Evolutionary conservation across 2,329 filamentous ascomycete genomes (phyloP).

Genomic region (Scedosporium apiospermum): DNA sequence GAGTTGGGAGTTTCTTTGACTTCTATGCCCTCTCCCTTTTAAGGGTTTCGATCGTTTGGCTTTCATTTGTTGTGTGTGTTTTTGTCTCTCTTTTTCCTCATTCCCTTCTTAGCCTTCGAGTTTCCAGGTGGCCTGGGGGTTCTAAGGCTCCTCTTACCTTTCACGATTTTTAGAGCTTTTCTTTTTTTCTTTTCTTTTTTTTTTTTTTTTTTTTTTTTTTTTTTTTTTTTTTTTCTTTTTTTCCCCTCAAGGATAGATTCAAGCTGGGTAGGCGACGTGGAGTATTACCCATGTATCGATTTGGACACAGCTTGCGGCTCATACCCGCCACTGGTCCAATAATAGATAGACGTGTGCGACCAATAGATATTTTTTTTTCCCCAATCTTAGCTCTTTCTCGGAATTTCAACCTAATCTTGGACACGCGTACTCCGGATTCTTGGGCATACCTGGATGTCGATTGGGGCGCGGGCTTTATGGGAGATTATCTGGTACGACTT

Average conservation of each 20-base stretch:
- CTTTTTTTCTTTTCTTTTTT: not conserved
- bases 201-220: not conserved
- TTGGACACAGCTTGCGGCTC: too few relatives aligned
- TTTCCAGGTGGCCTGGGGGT: too few relatives aligned
- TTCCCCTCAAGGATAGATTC: too few relatives aligned
- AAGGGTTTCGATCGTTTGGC: slow-evolving; percentile 2
- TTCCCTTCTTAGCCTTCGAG: not conserved
- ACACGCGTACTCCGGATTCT: not conserved
- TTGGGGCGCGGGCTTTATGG: too few relatives aligned
- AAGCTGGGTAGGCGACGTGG: too few relatives aligned
- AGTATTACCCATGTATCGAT: too few relatives aligned
- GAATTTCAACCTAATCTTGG: slow-evolving; percentile 1
- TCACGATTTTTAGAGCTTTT: not conserved
- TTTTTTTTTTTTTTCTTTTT: not conserved
- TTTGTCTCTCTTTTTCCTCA: not conserved
- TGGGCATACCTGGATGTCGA: slow-evolving; percentile 4
- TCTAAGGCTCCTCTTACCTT: too few relatives aligned
- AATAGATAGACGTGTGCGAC: too few relatives aligned
- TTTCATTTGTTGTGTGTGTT: not conserved
- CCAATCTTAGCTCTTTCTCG: not conserved
- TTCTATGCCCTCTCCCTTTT: not conserved
- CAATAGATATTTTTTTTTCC: not conserved
- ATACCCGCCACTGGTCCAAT: too few relatives aligned
- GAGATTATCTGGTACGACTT: too few relatives aligned
- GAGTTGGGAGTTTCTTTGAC: not conserved